Percentiles rank a stretch among this genome's conserved stretches.
These are phyloP conservation scores for Pleurotus giganteus DNA, from an alignment of 768 basidiomycete genomes.

Conservation along the genomic window DNA sequence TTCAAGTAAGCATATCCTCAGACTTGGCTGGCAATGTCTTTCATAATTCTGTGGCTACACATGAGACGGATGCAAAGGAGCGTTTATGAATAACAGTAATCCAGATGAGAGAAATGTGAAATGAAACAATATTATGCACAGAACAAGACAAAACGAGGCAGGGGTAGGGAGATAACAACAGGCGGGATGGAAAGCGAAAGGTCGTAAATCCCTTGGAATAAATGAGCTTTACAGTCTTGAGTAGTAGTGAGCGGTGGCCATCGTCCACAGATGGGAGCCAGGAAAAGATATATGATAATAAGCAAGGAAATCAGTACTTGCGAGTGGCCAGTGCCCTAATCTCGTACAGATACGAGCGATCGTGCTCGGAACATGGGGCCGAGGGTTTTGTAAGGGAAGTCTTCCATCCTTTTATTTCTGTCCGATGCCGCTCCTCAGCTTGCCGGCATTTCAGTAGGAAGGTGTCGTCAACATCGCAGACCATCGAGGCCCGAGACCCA, in stretches of 20 bases:
- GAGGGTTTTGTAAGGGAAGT: conserved; percentile 21
- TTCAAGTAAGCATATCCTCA: too few species aligned
- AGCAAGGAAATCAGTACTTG: conserved; percentile 52
- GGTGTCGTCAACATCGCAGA: conserved; percentile 73
- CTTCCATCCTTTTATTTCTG: conserved; percentile 85
- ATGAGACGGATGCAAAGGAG: conserved; percentile 12
- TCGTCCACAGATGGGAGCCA: conserved; percentile 9
- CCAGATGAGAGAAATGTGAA: background rate
- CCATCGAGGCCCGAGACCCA: conserved; percentile 76
- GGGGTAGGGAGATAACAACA: conserved; percentile 23
- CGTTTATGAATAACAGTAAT: conserved; percentile 4
- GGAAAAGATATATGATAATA: conserved; percentile 15
- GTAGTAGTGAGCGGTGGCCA: conserved; percentile 8
- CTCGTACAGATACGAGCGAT: conserved; percentile 71
- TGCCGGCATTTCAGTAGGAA: conserved; percentile 69
- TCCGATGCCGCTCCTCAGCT: conserved; percentile 81
- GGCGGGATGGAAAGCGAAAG: conserved; percentile 21
- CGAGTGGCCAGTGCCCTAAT: conserved; percentile 86
- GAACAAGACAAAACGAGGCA: conserved; percentile 19
- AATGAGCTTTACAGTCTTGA: conserved; percentile 19
- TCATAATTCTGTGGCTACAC: conserved; percentile 7
- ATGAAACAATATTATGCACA: background rate
- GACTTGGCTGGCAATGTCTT: background rate
- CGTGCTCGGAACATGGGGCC: conserved; percentile 42
- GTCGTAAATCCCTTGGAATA: conserved; percentile 19